Base-by-base conservation (phyloP, 169 alveolate genomes). In the Plasmodium billcollinsi region DNA sequence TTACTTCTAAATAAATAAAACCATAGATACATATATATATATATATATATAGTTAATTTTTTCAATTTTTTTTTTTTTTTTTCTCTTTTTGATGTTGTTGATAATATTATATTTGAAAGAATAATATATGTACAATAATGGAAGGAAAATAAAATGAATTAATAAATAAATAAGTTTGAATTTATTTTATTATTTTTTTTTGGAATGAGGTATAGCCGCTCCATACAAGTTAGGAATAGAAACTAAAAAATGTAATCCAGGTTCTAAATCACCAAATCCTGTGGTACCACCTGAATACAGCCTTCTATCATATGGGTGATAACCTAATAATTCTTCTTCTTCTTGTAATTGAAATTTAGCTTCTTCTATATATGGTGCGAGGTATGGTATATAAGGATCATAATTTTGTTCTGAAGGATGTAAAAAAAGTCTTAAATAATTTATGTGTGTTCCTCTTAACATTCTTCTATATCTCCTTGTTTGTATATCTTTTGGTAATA, bases 351-450 rank as follows among this genome's bases (percentile, higher is more conserved):
- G 97, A 69, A 96, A 96, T 88, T 96, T 96, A 39, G 97, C 97
- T 85, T 96, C 97, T 88, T 96, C 97, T n/a, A 96, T 93, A 73
- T 93, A 96, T 18, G 97, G 97, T 29, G 97, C 97, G 80, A 96
- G 83, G 74, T 96, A 96, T 0, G 97, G 97, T 39, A 96, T 93
- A 75, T 93, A 95, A 5, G 97, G 97, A 66, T 96, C 97, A 74
- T 96, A 96, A 76, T 96, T 96, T 83, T 96, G 97, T 24, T 93
- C 96, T 88, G 95, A 96, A 63, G 95, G 92, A 8, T 93, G 94
- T 24, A 95, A 91, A 20, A 74, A 74, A 47, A 92, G 71, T 45
- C 97, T 93, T 54, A 94, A 59, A 62, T 72, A 88, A 52, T 94
- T 93, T 52, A 95, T 89, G 33, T 95, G 96, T 63, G 91, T 90